Evolutionary conservation across 805 yeast genomes (phyloP).

Genomic region (Scheffersomyces lignosus): DNA sequence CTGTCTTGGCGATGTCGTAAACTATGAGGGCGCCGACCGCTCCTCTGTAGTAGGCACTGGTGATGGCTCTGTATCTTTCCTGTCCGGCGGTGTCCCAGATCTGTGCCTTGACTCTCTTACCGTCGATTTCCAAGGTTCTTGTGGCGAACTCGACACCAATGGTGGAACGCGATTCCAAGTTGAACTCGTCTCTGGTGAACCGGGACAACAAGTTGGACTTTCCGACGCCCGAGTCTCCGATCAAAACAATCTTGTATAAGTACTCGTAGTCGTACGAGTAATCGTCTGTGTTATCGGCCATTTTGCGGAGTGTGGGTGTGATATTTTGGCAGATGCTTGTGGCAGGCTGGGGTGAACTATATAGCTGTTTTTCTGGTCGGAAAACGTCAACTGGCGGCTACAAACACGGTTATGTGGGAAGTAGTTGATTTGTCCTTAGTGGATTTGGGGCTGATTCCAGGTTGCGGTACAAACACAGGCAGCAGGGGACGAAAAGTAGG

Average conservation of each 20-base stretch:
- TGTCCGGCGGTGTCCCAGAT: conserved; percentile 99
- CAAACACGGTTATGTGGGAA: no score
- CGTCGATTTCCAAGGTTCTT: conserved; percentile 84
- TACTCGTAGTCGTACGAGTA: conserved; percentile 77
- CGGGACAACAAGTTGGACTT: conserved; percentile 91
- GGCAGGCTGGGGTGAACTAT: no score
- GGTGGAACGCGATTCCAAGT: conserved; percentile 89
- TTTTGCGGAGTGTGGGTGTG: conserved; percentile 3
- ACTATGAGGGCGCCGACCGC: conserved; percentile 97
- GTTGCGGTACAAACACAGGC: no score
- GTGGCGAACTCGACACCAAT: conserved; percentile 99
- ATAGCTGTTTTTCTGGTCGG: no score
- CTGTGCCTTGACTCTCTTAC: conserved; percentile 82
- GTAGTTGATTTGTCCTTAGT: no score
- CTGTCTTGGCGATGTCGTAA: conserved; percentile 91
- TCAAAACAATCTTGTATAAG: conserved; percentile 90
- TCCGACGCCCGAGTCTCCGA: conserved; percentile 98
- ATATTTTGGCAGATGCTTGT: no score
- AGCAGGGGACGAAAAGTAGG: no score
- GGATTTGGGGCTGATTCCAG: no score
- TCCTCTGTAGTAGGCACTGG: conserved; percentile 95
- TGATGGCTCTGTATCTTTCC: conserved; percentile 96
- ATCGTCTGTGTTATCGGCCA: conserved; percentile 46
- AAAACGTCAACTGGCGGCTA: no score
- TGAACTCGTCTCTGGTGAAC: conserved; percentile 94